Base-by-base conservation (phyloP, 2,329 filamentous ascomycete genomes). In the Emergomyces orientalis region DNA sequence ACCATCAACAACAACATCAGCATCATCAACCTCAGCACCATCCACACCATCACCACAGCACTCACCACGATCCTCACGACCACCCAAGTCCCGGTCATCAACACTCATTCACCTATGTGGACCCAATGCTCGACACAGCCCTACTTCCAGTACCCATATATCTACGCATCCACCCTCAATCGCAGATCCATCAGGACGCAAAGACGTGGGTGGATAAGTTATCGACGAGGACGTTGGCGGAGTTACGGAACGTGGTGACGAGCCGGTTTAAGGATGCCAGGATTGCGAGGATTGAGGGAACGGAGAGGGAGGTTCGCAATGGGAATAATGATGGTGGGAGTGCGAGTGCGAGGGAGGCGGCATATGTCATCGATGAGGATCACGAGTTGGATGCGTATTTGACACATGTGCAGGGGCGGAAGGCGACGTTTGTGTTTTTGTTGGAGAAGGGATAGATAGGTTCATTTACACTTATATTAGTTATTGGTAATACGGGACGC, bases 371-470 rank as follows among this genome's bases (percentile, higher is more conserved):
- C 68, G 86, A 87, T 62, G 81, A 86, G 49, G 87, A 92, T 68
- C 83, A 85, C 65, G 88, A 93, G 75, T 73, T 94, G 65, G 82
- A 82, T 64, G 87, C 86, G 0, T 93, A 92, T 74, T 74, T 94
- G 67, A 79, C 82, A 56, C 87, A 89, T 71, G 79, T 87, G 32
- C 77, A 83, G 66, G 80, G 77, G 45, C 74, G 78, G 70, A 85
- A 84, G 70, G 79, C 80, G 17, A 81, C 77, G 6, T 84, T 86
- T 72, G 70, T 79, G 17, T 78, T 82, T 57, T 56, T 63, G n/a
- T 61, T 67, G 37, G 56, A 55, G 32, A 55, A 34, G 52, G 43
- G 30, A 22, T 49, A 49, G 22, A 14, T 14, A 11, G 13, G 22
- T 49, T 49, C 11, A 14, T 27, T 22, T 25, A 3, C 13, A 14